Evolutionary conservation across 768 basidiomycete genomes (phyloP), one percentile per base, ranked within the genome.

Genomic region (Rhizopogon vulgaris): DNA sequence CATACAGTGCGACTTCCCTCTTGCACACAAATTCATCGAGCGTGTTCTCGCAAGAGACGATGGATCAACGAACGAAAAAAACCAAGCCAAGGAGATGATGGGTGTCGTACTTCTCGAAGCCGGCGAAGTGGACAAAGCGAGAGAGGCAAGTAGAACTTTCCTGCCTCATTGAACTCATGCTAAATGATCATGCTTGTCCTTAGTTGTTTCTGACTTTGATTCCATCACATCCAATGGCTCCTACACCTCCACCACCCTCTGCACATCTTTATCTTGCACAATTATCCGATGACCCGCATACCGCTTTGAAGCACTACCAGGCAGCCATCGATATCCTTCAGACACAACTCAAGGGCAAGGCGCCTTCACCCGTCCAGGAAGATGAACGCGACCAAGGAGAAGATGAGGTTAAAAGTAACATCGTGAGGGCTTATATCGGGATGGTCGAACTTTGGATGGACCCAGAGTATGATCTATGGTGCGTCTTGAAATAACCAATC

Each of bases 361-460:
- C 80, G 38, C 75, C 77, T 27, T 63, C 69, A 27, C 68, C 70
- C 14, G 69, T 58, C 15, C 39, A 59, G 6, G 69, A 63, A 52
- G 73, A 67, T 47, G 62, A 63, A 4, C 58, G 58, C 49, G 63
- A 54, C 22, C 22, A 22, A 43, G 80, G 80, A 56, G 83, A 87
- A 52, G 64, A 73, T 3, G 85, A 89, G 58, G 65, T 83, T 43
- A 83, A 74, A 61, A 77, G 68, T 30, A 89, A 82, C 61, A 83
- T 86, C 51, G 84, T 93, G 10, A 76, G 86, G 38, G 90, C 90
- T 7, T 76, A 94, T 18, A 77, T 93, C 28, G 87, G 87, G 7
- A 93, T 94, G 78, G 86, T 94, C 24, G 94, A 95, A 64, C 88
- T 94, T 14, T 96, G 93, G 93, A 95, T 96, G 92, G 89, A 94